Base-by-base conservation (phyloP, 495 filamentous ascomycete genomes). In the Venustampulla echinocandica region DNA sequence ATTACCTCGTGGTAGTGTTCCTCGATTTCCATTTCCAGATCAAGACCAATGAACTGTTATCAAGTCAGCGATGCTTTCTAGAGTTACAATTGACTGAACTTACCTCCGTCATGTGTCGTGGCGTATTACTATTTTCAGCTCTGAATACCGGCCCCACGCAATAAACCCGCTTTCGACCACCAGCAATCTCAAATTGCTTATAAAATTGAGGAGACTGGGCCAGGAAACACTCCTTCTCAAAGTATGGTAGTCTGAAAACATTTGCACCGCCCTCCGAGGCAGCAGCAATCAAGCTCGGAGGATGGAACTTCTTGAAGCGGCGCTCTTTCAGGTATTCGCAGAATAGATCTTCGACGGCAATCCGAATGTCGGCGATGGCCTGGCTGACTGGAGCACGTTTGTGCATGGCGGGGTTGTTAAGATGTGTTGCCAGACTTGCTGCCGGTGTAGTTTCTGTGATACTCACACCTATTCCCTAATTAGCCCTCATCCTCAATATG, bases 11-110 rank as follows among this genome's bases (percentile, higher is more conserved):
- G 78, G 68, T 96, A 97, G 65, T 88, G 76, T 45, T 85, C 69
- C 44, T 84, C 76, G 64, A 96, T 95, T 27, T 88, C 88, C 85
- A 95, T 96, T 62, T 97, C 92, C 58, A 96, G 70, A 85, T 98
- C 92, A 49, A 98, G 84, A 64, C 92, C 92, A 34, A 86, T 87
- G 67, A 95, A 98, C 79, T 70, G 42, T n/a, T 1, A 24, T 19
- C 17, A n/a, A 49, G 52, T 11, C 18, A 43, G 3, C 10, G n/a
- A 21, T 30, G 0, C 2, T 7, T 23, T 30, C 19, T 4, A 18
- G 10, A 13, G 39, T 25, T n/a, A 11, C 11, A 32, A 22, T 10
- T 6, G n/a, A 32, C 30, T 32, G 10, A 39, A 47, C 32, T 41
- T 56, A 68, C 65, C 62, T 95, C 92, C 10, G 89, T 97, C 80